These are phyloP conservation scores for Syzygium syzygioides DNA, from an alignment of 441 rosid genomes.

Conservation along the genomic window DNA sequence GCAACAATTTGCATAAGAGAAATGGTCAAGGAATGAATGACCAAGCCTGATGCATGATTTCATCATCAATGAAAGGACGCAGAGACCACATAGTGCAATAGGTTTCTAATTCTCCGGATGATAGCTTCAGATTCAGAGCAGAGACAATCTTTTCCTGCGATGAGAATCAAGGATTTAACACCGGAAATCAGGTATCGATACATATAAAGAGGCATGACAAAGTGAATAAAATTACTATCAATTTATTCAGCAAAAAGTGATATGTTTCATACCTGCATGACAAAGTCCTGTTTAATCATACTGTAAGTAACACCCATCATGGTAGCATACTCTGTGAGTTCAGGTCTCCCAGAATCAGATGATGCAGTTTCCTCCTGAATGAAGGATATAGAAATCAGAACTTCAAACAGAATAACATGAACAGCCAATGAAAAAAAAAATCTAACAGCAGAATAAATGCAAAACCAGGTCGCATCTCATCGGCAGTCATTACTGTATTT, in stretches of 20 bases:
- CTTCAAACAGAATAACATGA: neutral
- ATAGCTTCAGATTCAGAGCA: slow-evolving; percentile 51
- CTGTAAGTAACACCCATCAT: slow-evolving; percentile 49
- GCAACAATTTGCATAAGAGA: neutral
- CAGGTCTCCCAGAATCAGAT: slow-evolving; percentile 16
- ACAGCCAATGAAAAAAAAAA: neutral
- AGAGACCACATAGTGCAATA: slow-evolving; percentile 83
- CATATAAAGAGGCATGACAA: neutral
- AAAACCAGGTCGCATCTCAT: neutral
- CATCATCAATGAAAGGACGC: slow-evolving; percentile 63
- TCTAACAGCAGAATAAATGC: neutral
- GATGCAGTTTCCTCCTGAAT: slow-evolving; percentile 26
- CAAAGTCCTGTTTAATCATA: slow-evolving; percentile 68
- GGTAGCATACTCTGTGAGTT: slow-evolving; percentile 42
- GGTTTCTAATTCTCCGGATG: slow-evolving; percentile 51
- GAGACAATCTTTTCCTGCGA: slow-evolving; percentile 66
- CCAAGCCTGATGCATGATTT: slow-evolving; percentile 58
- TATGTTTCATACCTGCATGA: slow-evolving; percentile 54
- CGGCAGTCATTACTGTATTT: neutral
- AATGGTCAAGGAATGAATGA: slow-evolving; percentile 24
- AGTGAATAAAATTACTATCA: neutral
- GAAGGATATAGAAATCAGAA: neutral
- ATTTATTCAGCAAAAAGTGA: neutral
- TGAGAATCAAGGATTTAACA: neutral
- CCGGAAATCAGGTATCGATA: neutral